Evolutionary conservation across 2,329 filamentous ascomycete genomes (phyloP).

Genomic region (Diatrype stigma): DNA sequence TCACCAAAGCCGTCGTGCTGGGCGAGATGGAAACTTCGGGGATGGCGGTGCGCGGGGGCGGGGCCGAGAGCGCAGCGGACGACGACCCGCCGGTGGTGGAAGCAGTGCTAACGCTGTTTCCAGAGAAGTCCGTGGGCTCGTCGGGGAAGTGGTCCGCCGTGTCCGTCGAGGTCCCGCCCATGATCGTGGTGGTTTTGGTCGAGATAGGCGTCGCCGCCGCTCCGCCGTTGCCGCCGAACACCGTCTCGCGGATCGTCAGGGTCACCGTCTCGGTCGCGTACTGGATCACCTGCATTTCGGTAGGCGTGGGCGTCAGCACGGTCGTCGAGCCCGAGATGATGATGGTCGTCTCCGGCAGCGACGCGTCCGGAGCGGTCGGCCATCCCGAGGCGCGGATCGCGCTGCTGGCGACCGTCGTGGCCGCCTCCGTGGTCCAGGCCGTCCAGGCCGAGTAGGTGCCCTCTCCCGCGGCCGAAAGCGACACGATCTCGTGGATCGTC

Average conservation of each 20-base stretch:
- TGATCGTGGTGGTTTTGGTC: too few relatives aligned
- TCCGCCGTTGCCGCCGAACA: neutral
- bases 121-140: too few relatives aligned
- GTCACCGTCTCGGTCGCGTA: constrained; percentile 1
- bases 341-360: too few relatives aligned
- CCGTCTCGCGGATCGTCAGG: constrained; percentile 1
- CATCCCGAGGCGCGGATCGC: too few relatives aligned
- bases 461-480: too few relatives aligned
- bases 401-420: neutral
- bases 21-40: constrained; percentile 1
- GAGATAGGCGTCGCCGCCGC: neutral
- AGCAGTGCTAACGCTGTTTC: too few relatives aligned
- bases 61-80: neutral
- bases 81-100: neutral
- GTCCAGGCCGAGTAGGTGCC: too few relatives aligned
- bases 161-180: too few relatives aligned
- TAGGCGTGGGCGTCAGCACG: too few relatives aligned
- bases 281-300: too few relatives aligned
- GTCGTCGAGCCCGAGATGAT: neutral
- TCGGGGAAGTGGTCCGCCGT: too few relatives aligned
- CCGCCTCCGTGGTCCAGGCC: neutral
- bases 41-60: neutral
- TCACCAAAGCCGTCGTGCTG: constrained; percentile 1
- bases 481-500: neutral
- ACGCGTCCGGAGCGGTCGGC: too few relatives aligned